Evolutionary conservation across 1,284 basidiomycete genomes (phyloP).

Genomic region (Puccinia polysora): DNA sequence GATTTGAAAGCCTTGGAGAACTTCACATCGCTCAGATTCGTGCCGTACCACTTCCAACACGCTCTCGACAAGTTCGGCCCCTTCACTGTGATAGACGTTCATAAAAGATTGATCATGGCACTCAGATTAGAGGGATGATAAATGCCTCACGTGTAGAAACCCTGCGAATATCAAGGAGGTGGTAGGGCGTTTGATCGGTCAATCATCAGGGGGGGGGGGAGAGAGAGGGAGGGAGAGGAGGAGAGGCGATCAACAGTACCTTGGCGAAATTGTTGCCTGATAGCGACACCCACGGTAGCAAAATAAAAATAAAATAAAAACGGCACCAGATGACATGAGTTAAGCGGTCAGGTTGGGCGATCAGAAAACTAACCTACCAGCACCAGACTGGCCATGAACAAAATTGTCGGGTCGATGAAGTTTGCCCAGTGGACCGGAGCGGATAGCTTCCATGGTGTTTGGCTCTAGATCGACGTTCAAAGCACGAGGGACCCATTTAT

Average conservation of each 20-base stretch:
- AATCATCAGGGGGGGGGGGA: slow-evolving; percentile 23
- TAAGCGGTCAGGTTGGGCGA: not conserved
- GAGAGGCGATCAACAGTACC: not conserved
- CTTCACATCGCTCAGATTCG: slow-evolving; percentile 53
- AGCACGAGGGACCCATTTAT: slow-evolving; percentile 51
- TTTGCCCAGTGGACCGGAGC: slow-evolving; percentile 51
- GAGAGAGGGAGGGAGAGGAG: not conserved
- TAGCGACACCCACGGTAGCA: not conserved
- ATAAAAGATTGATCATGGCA: not conserved
- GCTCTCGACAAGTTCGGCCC: slow-evolving; percentile 53
- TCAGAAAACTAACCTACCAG: slow-evolving; percentile 51
- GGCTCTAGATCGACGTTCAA: slow-evolving; percentile 53
- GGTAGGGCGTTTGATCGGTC: not conserved
- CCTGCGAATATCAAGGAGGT: slow-evolving; percentile 10
- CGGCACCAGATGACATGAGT: slow-evolving; percentile 18
- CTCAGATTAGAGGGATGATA: not conserved
- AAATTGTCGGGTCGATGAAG: slow-evolving; percentile 54
- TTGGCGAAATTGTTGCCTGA: slow-evolving; percentile 35
- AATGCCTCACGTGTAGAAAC: slow-evolving; percentile 45
- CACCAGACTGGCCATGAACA: slow-evolving; percentile 50
- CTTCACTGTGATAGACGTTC: slow-evolving; percentile 53
- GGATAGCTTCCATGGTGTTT: slow-evolving; percentile 53
- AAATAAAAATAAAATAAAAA: not conserved
- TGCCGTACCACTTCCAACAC: slow-evolving; percentile 53
- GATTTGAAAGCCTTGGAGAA: slow-evolving; percentile 54